Evolutionary conservation across 139 green algal species (phyloP).

Genomic region (Volvox africanus): DNA sequence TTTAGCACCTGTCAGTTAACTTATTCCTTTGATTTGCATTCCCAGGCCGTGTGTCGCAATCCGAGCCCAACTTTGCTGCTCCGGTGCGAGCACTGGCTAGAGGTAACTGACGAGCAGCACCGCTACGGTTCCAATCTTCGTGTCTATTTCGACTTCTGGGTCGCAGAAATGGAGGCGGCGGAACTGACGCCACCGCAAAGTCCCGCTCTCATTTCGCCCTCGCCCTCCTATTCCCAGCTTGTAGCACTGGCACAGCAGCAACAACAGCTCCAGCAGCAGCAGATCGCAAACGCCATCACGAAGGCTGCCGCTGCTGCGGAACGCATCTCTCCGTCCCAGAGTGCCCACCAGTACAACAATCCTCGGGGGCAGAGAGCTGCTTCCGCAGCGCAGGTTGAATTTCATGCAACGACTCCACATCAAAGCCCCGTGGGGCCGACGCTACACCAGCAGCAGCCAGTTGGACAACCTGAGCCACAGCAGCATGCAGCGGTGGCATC

Average conservation of each 20-base stretch:
- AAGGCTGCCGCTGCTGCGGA: not conserved
- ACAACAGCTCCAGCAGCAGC: not conserved
- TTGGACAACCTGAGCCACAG: not conserved
- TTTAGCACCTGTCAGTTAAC: no score
- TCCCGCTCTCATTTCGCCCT: conserved; percentile 43
- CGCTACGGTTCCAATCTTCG: conserved; percentile 76
- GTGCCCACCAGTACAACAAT: no score
- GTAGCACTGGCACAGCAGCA: conserved; percentile 36
- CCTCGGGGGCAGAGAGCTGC: no score
- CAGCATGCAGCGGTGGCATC: not conserved
- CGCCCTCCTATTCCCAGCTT: conserved; percentile 10
- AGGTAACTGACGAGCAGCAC: conserved; percentile 76
- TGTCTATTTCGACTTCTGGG: conserved; percentile 70
- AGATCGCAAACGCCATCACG: not conserved
- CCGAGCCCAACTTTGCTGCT: conserved; percentile 55
- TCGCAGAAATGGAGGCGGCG: conserved; percentile 49
- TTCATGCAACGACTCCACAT: no score
- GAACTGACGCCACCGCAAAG: conserved; percentile 40
- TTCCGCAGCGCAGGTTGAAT: no score
- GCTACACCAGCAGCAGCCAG: conserved; percentile 21
- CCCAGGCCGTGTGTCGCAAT: conserved; percentile 2
- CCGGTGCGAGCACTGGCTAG: conserved; percentile 74
- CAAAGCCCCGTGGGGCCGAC: not conserved
- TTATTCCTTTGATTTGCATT: no score
- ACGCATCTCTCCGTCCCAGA: no score